Evolutionary conservation across 225 moss, liverwort and hornwort genomes (phyloP), one percentile per base, ranked within the genome.

Genomic region (Polytrichum formosum): DNA sequence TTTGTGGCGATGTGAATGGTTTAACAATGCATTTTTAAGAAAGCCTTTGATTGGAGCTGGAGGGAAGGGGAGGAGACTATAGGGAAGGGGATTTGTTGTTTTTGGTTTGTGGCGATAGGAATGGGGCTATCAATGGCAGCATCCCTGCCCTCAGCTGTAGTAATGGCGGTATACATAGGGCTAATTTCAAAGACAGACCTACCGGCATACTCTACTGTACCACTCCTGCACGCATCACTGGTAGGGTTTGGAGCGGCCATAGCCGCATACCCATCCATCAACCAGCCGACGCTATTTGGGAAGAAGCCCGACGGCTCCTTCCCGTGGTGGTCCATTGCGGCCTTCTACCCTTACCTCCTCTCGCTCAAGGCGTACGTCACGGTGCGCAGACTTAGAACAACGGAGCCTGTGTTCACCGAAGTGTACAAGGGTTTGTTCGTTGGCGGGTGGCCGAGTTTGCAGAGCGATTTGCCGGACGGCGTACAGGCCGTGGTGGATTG

Each of bases 401-500:
- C 70, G 63, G 92, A 98, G 79, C 77, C 91, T 0, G 91, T 87
- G 56, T 98, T 86, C 20, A 87, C 87, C 1, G 88, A 98, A 72
- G 80, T 98, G 1, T 84, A 80, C 23, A 75, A 86, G 7, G 92
- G 91, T 21, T 81, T 94, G 74, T 94, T 89, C 69, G 97, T 98
- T 1, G 97, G 92, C 5, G 94, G 97, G 19, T 98, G 97, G 94
- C 94, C 92, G 20, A 68, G 77, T 65, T 26, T 72, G 33, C 25
- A 63, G 55, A 59, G 56, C 17, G 84, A 91, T 64, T 73, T 97
- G 67, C 97, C 97, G 23, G 75, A 81, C 5, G 91, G 94, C 20
- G 80, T 83, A 67, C 88, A 85, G 58, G 97, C 92, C 46, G 92
- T 94, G 13, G 78, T 98, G 18, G 94, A 94, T 70, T 92, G 91